Evolutionary conservation across 495 filamentous ascomycete species (phyloP).

Genomic region (Pseudevernia furfuracea): DNA sequence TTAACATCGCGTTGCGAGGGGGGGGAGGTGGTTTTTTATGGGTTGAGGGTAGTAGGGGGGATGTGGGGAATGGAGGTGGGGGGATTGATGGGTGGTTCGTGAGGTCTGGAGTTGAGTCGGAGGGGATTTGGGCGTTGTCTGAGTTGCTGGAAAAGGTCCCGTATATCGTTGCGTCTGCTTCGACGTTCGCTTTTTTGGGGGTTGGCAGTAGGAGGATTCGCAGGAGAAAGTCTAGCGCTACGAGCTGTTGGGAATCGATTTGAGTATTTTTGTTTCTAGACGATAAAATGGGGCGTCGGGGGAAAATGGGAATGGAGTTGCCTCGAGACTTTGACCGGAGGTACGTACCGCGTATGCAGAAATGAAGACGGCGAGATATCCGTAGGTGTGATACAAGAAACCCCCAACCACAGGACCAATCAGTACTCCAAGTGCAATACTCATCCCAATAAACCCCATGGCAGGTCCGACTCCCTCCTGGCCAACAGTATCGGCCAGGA

Average conservation of each 20-base stretch:
- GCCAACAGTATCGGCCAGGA: conserved; percentile 52
- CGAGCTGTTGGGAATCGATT: not conserved
- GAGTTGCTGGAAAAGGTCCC: not conserved
- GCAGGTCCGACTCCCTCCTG: conserved; percentile 46
- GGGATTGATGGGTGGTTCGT: not conserved
- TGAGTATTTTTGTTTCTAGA: not conserved
- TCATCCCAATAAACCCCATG: conserved; percentile 62
- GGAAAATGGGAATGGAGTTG: not conserved
- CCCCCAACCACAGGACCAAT: conserved; percentile 47
- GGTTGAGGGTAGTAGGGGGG: not conserved
- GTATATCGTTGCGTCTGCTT: not conserved
- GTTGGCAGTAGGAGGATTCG: conserved; percentile 8
- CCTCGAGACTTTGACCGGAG: not conserved
- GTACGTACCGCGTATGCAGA: conserved; percentile 37
- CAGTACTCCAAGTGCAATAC: conserved; percentile 48
- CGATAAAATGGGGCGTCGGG: not conserved
- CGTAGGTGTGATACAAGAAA: conserved; percentile 37
- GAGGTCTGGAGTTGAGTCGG: not conserved
- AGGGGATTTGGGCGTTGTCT: not conserved
- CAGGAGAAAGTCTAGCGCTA: conserved; percentile 13
- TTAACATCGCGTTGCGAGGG: conserved; percentile 2
- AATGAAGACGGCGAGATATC: conserved; percentile 48
- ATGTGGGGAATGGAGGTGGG: not conserved
- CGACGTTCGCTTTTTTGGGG: not conserved
- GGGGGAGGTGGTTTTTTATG: not conserved